A percentile compares a stretch with the other conserved stretches of the same genome.
phyloP scores from a whole-genome alignment of 2,329 filamentous ascomycete genomes.

The Cordyceps cicadae region DNA sequence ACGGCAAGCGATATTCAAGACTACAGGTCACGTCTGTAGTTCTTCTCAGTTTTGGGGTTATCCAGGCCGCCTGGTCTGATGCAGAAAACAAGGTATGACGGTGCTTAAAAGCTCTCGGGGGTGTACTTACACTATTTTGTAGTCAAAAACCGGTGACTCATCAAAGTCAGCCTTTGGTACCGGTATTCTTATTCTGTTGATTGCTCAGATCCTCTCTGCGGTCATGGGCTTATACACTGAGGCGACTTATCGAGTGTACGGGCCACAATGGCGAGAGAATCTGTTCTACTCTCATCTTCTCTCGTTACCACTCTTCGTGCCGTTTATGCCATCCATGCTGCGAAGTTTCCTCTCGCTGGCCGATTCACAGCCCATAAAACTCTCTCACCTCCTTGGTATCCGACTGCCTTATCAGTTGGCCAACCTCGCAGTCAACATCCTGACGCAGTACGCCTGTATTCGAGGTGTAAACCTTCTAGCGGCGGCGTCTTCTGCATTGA shows the following conservation, averaged over 20 bases:
- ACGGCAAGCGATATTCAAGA: conserved; percentile 74
- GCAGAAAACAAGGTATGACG: conserved; percentile 65
- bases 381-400: not conserved
- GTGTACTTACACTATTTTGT: conserved; percentile 8
- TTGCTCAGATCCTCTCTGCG: conserved; percentile 83
- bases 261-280: conserved; percentile 89
- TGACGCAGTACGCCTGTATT: conserved; percentile 93
- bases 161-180: conserved; percentile 33
- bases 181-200: conserved; percentile 73
- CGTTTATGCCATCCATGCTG: conserved; percentile 57
- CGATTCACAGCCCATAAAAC: conserved; percentile 49
- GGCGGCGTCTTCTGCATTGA: conserved; percentile 79
- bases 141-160: not conserved
- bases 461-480: conserved; percentile 92
- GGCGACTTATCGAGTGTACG: conserved; percentile 76
- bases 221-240: conserved; percentile 95
- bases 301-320: conserved; percentile 67
- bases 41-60: conserved; percentile 76
- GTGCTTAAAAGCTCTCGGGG: conserved; percentile 2
- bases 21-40: conserved; percentile 75
- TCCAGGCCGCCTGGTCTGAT: conserved; percentile 84
- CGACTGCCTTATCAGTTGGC: conserved; percentile 59
- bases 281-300: conserved; percentile 84
- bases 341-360: conserved; percentile 57
- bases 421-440: conserved; percentile 65